Conservation (phyloP, 371 early-diverging fungal genomes). For the Rhizoclosmatium hyalinum region DNA sequence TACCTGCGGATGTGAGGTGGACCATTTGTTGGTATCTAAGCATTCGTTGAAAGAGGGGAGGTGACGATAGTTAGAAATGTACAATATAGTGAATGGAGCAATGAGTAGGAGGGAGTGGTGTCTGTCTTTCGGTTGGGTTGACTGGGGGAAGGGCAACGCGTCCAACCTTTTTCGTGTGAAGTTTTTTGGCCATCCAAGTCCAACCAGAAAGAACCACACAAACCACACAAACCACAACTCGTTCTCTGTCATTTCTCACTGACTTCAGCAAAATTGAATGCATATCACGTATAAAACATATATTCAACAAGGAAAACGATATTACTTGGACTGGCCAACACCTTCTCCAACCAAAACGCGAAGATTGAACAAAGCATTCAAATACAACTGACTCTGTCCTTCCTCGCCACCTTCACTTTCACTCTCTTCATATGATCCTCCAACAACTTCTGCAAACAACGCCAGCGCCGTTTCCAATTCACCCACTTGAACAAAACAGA, state of each 20-base stretch:
- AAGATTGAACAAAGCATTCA: constrained; percentile 16
- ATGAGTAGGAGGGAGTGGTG: too few species aligned
- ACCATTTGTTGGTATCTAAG: neutral
- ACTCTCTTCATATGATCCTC: neutral
- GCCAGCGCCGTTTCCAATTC: constrained; percentile 9
- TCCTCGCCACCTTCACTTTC: neutral
- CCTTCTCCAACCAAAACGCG: constrained; percentile 5
- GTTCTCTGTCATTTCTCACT: too few species aligned
- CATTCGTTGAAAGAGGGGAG: too few species aligned
- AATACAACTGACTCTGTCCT: neutral
- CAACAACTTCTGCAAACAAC: constrained; percentile 20
- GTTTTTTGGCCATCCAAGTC: neutral
- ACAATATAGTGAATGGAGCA: too few species aligned
- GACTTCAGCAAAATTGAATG: neutral
- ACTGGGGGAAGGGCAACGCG: neutral
- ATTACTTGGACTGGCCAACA: neutral
- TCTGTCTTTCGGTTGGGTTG: too few species aligned
- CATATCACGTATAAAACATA: neutral
- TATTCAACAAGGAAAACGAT: neutral
- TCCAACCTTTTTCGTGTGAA: neutral
- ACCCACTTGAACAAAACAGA: constrained; percentile 14
- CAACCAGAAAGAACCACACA: neutral
- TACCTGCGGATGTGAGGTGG: constrained; percentile 5
- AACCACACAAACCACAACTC: neutral
- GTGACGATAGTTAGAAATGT: too few species aligned